These are phyloP conservation scores for Bacterosira constricta DNA, from an alignment of 108 stramenopile genomes.

Conservation along the genomic window DNA sequence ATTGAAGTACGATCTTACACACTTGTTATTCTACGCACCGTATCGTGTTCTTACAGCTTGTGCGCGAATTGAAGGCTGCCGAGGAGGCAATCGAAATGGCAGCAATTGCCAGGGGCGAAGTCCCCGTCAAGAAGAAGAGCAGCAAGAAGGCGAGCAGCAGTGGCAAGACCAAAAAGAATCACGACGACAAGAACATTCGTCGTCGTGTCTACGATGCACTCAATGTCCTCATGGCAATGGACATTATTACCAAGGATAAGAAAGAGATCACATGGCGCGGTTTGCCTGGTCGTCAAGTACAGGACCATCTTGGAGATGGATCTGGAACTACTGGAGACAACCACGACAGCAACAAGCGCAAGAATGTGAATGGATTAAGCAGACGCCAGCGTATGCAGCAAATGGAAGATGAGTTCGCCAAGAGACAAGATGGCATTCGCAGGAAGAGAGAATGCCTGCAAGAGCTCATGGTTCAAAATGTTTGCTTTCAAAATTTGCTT, in stretches of 20 bases:
- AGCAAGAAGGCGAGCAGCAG: conserved; percentile 19
- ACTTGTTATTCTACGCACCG: background rate
- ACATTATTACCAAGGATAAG: conserved; percentile 92
- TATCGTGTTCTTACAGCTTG: conserved; percentile 21
- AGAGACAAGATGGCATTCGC: conserved; percentile 51
- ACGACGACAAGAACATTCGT: conserved; percentile 90
- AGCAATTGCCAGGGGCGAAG: conserved; percentile 2
- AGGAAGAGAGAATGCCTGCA: conserved; percentile 74
- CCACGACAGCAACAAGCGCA: background rate
- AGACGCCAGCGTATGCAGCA: conserved; percentile 53
- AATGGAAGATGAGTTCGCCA: conserved; percentile 54
- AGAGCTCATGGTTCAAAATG: conserved; percentile 88
- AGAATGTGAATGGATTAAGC: conserved; percentile 13
- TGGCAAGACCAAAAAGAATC: conserved; percentile 57
- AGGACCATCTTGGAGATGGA: conserved; percentile 8
- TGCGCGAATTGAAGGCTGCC: conserved; percentile 53
- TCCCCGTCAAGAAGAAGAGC: conserved; percentile 37
- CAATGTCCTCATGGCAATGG: conserved; percentile 96
- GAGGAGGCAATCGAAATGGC: conserved; percentile 34
- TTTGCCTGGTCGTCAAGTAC: conserved; percentile 51
- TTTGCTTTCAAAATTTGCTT: conserved; percentile 85
- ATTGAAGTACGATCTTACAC: no score
- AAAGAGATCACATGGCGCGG: conserved; percentile 90
- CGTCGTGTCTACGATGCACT: conserved; percentile 96
- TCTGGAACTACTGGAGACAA: background rate